Base-by-base conservation (phyloP, 2,329 filamentous ascomycete species). In the Capronia epimyces region DNA sequence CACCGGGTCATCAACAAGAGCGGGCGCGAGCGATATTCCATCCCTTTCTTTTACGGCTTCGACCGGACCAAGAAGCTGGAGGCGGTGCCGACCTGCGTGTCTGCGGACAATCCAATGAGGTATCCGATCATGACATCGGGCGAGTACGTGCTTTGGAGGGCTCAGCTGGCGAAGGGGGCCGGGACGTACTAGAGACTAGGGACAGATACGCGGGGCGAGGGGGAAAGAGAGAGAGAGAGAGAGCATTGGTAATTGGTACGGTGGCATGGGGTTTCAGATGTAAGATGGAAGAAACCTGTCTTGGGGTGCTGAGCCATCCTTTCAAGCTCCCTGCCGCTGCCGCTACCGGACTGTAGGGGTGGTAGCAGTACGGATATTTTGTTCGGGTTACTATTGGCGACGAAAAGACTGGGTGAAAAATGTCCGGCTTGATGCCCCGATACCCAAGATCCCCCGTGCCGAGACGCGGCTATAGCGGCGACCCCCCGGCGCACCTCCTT, bases 1-100 rank as follows among this genome's bases (percentile, higher is more conserved):
- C 77, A 81, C 59, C 74, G 76, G 2, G 77, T 80, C 2, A 74
- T 12, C 74, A 76, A 27, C 69, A 43, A 48, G 22, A 52, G 31
- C 32, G 44, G 43, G 15, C 31, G 36, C n/a, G 50, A 52, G 48
- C 65, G 76, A 10, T 74, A 76, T 37, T 78, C 73, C 0, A 76
- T 80, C 72, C 76, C 77, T 1, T 80, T 80, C 59, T 80, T 80
- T 63, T 75, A 79, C 57, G 73, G 72, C 0, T 71, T 78, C 47
- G 77, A 78, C 57, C 73, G 74, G 37, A 74, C 79, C 45, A 72
- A 71, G 24, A 69, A 73, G n/a, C 72, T 73, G 47, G 67, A 69
- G 7, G 73, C 78, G 52, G 68, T 81, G 37, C 69, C 74, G 1
- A 53, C 43, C 20, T 59, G 57, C 42, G 67, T 66, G 20, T 67